Base-by-base conservation (phyloP, 108 stramenopile genomes). In the Nannochloropsis salina region DNA sequence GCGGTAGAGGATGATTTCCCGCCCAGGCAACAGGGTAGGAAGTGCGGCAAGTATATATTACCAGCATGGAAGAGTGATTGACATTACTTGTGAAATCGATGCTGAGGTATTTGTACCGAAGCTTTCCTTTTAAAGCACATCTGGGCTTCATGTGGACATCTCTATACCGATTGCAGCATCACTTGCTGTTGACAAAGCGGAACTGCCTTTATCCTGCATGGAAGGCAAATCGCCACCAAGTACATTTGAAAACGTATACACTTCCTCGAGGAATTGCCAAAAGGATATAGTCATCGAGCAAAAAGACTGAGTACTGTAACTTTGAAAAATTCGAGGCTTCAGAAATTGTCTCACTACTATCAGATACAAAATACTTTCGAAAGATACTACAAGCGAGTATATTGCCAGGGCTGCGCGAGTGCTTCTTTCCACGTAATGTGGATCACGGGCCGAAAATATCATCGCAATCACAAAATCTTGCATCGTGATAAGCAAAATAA, bases 401-500 rank as follows among this genome's bases (percentile, higher is more conserved):
- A n/a, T n/a, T 74, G 4, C 20, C 15, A 74, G 61, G 4, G 61
- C 61, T n/a, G 61, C 15, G 20, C 61, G 15, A n/a, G 61, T 74
- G 61, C 61, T 74, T n/a, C n/a, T 15, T 74, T 74, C 61, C 61
- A n/a, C 61, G 3, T 74, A 74, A n/a, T n/a, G n/a, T n/a, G 61
- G 61, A n/a, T 74, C 61, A n/a, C 61, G 15, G 15, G 61, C 61
- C 20, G 61, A 74, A n/a, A 74, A 74, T 15, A 74, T 74, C 61
- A 74, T 74, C 8, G 61, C 61, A 74, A 74, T 74, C 20, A 74
- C 61, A n/a, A 74, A 74, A n/a, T 74, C 61, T n/a, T 74, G 61
- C 20, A 74, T n/a, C 20, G 61, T n/a, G 61, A 74, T n/a, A 74
- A 74, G 61, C 15, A 74, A n/a, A 74, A 74, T 74, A 8, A 74